Base-by-base conservation (phyloP, 306 rosid species). In the Astragalus membranaceus region DNA sequence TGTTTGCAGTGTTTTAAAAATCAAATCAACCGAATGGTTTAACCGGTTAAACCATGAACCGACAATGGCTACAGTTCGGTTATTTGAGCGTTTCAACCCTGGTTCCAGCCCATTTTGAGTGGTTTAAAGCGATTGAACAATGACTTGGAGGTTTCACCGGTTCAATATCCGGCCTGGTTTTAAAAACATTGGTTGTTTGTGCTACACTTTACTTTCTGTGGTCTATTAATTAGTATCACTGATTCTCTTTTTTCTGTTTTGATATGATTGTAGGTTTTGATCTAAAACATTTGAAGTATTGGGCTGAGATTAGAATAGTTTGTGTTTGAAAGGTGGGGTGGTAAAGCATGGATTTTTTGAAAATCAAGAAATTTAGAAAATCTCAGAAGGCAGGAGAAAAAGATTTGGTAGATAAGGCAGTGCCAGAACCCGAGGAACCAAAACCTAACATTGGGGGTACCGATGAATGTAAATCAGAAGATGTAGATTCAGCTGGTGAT, bases 261-360 rank as follows among this genome's bases (percentile, higher is more conserved):
- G 44, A 62, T 66, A 63, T 80, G 72, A 59, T 52, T 72, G 54
- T 44, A 67, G 77, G 72, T 61, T 75, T 80, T 70, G 68, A 65
- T 72, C 67, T 61, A 52, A 48, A 74, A 52, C 30, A 1, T 16
- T 72, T 44, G 3, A 12, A 57, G 30, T 53, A 51, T 53, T 13
- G 15, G 54, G 23, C 43, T 73, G 39, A 17, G 16, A 2, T 4
- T 46, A 39, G 51, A 32, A 10, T 50, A 39, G 78, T 46, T 70
- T 65, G 73, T 7, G 57, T 52, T 51, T 70, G 57, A 59, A 47
- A 80, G 61, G 32, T 20, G 48, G 35, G 70, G 63, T 54, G 35
- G 73, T 69, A 39, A 66, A 29, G 42, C 32, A 89, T 92, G 96
- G 88, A 89, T 65, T 81, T 92, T 83, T 85, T 89, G 75, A 89